Evolutionary conservation across 1,284 basidiomycete species (phyloP), one percentile per base, ranked within the genome.

Genomic region (Naganishia sp.): DNA sequence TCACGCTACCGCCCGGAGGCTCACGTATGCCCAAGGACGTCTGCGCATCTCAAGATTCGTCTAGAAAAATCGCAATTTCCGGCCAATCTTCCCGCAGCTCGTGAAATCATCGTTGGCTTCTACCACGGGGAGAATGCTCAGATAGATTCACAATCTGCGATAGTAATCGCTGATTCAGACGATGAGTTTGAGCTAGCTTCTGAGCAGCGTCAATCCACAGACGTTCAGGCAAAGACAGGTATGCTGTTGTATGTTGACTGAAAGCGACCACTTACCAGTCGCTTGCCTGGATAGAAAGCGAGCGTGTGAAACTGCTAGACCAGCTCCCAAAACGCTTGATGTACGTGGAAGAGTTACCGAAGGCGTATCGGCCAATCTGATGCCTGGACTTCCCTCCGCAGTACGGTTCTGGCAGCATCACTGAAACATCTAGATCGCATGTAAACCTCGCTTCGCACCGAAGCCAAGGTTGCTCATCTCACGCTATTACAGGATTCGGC

Each of bases 371-470:
- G 35, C 11, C n/a, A 6, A 61, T 15, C 51, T 53, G 21, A 50
- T 28, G 32, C 25, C 45, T 35, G 47, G 50, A 50, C 25, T 13
- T 47, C 15, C 47, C 41, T 45, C 35, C 32, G 39, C 35, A 61
- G 57, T 11, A 51, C 41, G 25, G 57, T 92, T 0, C 81, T 98
- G 10, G 89, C 90, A 1, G 86, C 90, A 66, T 83, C 87, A 10
- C 85, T 96, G 67, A 80, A 86, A 58, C 87, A 98, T 75, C 85
- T 98, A 17, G 84, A 85, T 15, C 68, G 79, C 78, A 45, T 42
- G 73, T 70, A 3, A 17, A 21, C 13, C 17, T 13, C 47, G 21
- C 7, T 18, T 31, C 32, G n/a, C n/a, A 6, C 7, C 32, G 15
- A 49, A 13, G 13, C 13, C 28, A 15, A 23, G 31, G 10, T 31